Percentiles rank a stretch among this genome's conserved stretches.
Evolutionary conservation across 2,329 filamentous ascomycete species (phyloP).

Genomic region (Kalmusia sp.): DNA sequence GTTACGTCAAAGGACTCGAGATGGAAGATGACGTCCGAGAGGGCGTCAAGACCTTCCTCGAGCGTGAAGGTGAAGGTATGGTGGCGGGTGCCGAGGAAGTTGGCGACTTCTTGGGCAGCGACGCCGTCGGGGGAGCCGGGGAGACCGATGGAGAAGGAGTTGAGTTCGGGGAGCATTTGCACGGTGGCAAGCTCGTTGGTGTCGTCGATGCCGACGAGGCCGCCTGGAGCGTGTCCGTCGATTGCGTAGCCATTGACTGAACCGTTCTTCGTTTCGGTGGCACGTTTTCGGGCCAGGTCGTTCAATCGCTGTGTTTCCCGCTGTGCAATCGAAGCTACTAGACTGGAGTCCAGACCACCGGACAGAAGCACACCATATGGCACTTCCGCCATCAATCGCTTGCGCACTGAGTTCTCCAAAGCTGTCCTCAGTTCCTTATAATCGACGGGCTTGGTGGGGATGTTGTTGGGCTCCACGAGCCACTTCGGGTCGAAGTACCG

Average conservation of each 20-base stretch:
- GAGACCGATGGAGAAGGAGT: constrained; percentile 98
- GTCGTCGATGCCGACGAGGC: constrained; percentile 93
- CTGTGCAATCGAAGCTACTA: constrained; percentile 95
- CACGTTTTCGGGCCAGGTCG: constrained; percentile 61
- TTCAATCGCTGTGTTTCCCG: constrained; percentile 84
- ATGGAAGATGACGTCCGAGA: constrained; percentile 98
- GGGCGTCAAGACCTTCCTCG: constrained; percentile 93
- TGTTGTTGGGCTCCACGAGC: constrained; percentile 79
- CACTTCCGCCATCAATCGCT: constrained; percentile 98
- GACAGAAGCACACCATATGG: constrained; percentile 96
- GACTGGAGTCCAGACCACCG: constrained; percentile 91
- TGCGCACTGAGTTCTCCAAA: constrained; percentile 90
- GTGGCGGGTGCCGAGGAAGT: constrained; percentile 97
- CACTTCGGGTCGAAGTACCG: constrained; percentile 92
- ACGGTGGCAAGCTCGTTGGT: constrained; percentile 87
- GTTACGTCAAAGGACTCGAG: constrained; percentile 98
- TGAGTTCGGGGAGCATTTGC: constrained; percentile 90
- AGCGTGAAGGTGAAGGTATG: constrained; percentile 98
- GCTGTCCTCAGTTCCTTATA: constrained; percentile 81
- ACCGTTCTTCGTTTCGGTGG: constrained; percentile 56
- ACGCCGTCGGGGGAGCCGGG: constrained; percentile 91
- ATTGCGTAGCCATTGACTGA: constrained; percentile 50
- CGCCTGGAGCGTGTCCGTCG: constrained; percentile 30
- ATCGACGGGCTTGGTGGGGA: constrained; percentile 83
- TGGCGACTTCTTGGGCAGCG: constrained; percentile 90